Conservation (phyloP, 305 asterid genomes). For the Fraxinus sp. region DNA sequence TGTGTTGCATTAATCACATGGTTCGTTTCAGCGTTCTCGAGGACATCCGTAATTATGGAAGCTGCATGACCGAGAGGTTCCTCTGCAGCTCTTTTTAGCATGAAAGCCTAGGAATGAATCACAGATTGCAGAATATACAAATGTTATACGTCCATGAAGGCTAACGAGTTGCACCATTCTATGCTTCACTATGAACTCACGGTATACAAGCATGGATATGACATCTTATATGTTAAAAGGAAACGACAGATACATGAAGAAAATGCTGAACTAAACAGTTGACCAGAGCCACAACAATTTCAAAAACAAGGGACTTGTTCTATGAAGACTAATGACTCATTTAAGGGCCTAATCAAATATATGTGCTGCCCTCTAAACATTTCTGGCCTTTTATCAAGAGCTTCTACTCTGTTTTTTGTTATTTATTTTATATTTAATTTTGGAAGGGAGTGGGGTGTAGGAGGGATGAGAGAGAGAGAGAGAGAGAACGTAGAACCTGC, state of each 20-base stretch:
- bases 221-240: neutral
- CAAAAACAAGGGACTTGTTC: constrained; percentile 1
- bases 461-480: neutral
- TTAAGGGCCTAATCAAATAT: neutral
- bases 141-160: neutral
- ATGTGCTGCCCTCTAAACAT: neutral
- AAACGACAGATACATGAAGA: neutral
- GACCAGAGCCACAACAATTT: constrained; percentile 2
- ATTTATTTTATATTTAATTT: neutral
- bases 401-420: no score
- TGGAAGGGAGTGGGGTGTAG: neutral
- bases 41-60: constrained; percentile 83
- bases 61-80: constrained; percentile 99
- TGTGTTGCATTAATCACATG: constrained; percentile 77
- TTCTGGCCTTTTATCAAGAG: neutral
- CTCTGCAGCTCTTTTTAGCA: constrained; percentile 94
- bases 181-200: constrained; percentile 1
- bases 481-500: constrained; percentile 53
- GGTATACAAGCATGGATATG: neutral
- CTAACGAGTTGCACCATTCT: neutral
- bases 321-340: neutral
- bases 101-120: constrained; percentile 61
- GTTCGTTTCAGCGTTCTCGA: constrained; percentile 85
- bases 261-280: neutral
- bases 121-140: constrained; percentile 2